Evolutionary conservation across 1,284 basidiomycete genomes (phyloP).

Genomic region (Rhodotorula sp.): DNA sequence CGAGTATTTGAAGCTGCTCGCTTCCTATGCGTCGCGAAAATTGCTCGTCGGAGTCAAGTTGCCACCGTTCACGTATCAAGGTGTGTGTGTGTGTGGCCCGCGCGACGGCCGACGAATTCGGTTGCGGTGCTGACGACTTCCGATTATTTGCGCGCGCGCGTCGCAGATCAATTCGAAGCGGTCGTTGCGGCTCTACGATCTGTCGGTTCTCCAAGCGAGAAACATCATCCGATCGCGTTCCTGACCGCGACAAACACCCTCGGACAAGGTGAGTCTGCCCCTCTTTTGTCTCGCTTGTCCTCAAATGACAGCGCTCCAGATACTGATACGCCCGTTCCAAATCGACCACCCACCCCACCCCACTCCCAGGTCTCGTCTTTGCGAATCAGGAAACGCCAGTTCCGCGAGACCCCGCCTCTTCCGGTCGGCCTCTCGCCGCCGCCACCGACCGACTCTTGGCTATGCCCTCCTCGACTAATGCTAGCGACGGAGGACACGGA

Average conservation of each 20-base stretch:
- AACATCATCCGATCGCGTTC: slow-evolving; percentile 58
- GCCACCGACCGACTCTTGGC: slow-evolving; percentile 27
- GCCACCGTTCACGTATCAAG: slow-evolving; percentile 66
- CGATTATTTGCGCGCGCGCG: too few relatives aligned
- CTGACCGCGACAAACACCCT: slow-evolving; percentile 74
- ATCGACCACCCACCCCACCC: neutral
- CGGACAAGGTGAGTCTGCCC: slow-evolving; percentile 54
- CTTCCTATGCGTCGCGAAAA: slow-evolving; percentile 54
- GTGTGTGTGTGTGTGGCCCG: neutral
- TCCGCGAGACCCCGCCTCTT: neutral
- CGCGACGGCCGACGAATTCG: too few relatives aligned
- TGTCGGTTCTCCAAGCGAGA: slow-evolving; percentile 8
- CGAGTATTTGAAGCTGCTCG: slow-evolving; percentile 56
- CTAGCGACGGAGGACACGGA: neutral
- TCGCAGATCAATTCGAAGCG: slow-evolving; percentile 58
- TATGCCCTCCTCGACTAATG: slow-evolving; percentile 14
- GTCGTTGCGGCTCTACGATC: slow-evolving; percentile 55
- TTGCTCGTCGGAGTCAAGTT: slow-evolving; percentile 74
- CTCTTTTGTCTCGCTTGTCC: neutral
- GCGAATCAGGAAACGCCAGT: slow-evolving; percentile 52
- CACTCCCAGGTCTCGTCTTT: slow-evolving; percentile 56
- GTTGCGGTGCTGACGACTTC: neutral
- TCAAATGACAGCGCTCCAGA: neutral
- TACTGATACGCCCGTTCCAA: neutral
- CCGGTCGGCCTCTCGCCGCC: neutral